Conservation (phyloP, 1,139 yeast species). For the Debaryomyces sp. region DNA sequence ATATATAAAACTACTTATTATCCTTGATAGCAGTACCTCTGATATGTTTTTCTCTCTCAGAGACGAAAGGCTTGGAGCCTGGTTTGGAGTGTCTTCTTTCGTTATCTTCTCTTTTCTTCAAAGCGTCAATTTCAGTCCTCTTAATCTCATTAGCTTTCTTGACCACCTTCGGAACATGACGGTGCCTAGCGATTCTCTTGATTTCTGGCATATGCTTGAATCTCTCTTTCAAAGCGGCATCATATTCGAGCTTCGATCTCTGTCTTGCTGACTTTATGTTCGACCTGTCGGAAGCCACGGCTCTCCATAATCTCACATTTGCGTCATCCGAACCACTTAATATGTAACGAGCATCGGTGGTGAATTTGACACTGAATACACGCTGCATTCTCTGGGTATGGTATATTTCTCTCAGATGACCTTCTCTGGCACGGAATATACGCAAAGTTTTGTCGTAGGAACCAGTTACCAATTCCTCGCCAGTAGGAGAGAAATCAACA, state of each 20-base stretch:
- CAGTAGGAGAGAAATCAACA: conserved; percentile 94
- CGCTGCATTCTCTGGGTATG: conserved; percentile 98
- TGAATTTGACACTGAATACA: conserved; percentile 77
- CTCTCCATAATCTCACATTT: conserved; percentile 90
- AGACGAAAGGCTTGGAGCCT: conserved; percentile 61
- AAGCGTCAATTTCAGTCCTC: conserved; percentile 66
- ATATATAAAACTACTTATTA: conserved; percentile 10
- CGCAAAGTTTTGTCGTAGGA: conserved; percentile 93
- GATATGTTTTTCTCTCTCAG: conserved; percentile 85
- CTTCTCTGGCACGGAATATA: conserved; percentile 72
- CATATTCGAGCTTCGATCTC: conserved; percentile 84
- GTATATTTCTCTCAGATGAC: conserved; percentile 92
- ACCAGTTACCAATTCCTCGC: conserved; percentile 93
- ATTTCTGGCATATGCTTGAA: conserved; percentile 97
- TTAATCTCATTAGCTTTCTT: conserved; percentile 90
- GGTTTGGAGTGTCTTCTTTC: conserved; percentile 76
- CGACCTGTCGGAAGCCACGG: conserved; percentile 82
- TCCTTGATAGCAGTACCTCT: conserved; percentile 76
- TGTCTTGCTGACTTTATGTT: conserved; percentile 80
- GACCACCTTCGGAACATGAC: conserved; percentile 85
- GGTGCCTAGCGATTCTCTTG: conserved; percentile 83
- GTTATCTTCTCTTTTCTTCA: conserved; percentile 81
- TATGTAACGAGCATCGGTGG: conserved; percentile 87
- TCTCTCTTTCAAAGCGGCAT: conserved; percentile 86
- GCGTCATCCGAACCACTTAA: conserved; percentile 96